Base-by-base conservation (phyloP, 768 basidiomycete genomes). In the Boletus sensibilis region DNA sequence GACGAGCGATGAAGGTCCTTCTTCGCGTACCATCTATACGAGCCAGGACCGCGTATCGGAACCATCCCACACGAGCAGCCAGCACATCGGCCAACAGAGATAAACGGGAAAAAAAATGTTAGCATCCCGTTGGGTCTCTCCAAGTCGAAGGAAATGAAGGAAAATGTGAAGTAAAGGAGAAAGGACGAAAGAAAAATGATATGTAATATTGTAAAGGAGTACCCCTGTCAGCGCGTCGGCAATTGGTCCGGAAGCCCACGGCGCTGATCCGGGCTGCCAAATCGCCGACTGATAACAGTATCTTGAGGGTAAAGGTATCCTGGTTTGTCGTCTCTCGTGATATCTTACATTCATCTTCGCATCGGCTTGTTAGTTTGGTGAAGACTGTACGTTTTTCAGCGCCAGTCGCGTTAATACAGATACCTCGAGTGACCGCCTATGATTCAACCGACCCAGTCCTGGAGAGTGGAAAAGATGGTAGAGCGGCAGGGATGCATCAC, bases 1-100 rank as follows among this genome's bases (percentile, higher is more conserved):
- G 18, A 71, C 76, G 48, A 94, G 82, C 0, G 90, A 89, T 0
- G 87, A 87, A 16, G 77, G 58, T 5, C 93, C 93, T 72, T 96
- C 93, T 70, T 95, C 92, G 1, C 85, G 81, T 12, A 93, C 83
- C 90, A 96, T 95, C 87, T 91, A 53, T 14, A 34, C 7, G 37
- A 29, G 39, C 21, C 53, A n/a, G 4, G 3, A 52, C 35, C 21
- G 47, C 16, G 7, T 23, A 44, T 34, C 18, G 13, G 25, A 34
- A 23, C 4, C 21, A 48, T 25, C 11, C 44, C 25, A 31, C 37
- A 16, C 16, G 37, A 43, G 34, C 21, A 27, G 16, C 44, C 42
- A 43, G 34, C 31, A 43, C 29, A 38, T 38, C 29, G 14, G n/a
- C 39, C 47, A 31, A 54, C 11, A 43, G 20, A 34, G 18, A 45